Percentiles rank a stretch among this genome's conserved stretches.
These are phyloP conservation scores for Nadsonia starkeyi-henricii DNA, from an alignment of 1,139 yeast species.

Conservation along the genomic window DNA sequence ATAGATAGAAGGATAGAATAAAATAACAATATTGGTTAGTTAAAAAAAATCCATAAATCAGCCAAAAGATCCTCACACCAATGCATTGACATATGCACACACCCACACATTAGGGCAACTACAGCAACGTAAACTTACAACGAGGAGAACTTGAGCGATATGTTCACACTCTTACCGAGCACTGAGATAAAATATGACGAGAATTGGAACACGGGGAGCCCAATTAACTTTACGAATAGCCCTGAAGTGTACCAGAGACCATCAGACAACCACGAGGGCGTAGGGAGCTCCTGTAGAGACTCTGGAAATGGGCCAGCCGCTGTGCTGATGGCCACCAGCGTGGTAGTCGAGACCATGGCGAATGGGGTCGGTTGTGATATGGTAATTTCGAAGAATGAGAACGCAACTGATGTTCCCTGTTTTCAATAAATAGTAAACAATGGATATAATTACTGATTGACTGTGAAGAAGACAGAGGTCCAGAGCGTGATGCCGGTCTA, in stretches of 20 bases:
- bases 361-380: no score
- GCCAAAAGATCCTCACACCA: conserved; percentile 3
- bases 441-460: no score
- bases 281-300: neutral
- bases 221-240: conserved; percentile 5
- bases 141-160: conserved; percentile 17
- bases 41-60: no score
- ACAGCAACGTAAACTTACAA: conserved; percentile 12
- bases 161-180: conserved; percentile 15
- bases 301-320: no score
- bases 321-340: no score
- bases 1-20: no score
- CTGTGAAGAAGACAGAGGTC: no score
- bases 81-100: neutral
- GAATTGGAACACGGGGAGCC: conserved; percentile 9
- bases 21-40: no score
- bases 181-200: conserved; percentile 11
- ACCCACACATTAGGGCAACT: neutral
- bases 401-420: no score
- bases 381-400: no score
- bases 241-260: neutral
- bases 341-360: neutral
- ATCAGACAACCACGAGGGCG: neutral
- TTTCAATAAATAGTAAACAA: no score
- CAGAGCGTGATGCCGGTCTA: no score